Conservation (phyloP, 1,284 basidiomycete genomes). For the Naganishia liquefaciens region DNA sequence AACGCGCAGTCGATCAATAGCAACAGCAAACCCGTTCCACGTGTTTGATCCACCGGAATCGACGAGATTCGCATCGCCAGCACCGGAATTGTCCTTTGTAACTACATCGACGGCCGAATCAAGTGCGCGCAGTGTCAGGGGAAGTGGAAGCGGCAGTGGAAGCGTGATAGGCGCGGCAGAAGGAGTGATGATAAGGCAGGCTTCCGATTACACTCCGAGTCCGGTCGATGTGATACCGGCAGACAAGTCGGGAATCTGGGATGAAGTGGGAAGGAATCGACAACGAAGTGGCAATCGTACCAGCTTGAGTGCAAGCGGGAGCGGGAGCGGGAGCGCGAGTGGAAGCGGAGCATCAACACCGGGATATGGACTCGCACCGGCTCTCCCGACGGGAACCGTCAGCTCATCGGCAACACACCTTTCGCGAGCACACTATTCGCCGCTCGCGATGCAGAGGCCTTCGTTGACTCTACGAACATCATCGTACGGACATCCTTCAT, state of each 20-base stretch:
- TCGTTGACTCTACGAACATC: slow-evolving; percentile 7
- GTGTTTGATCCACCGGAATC: not conserved
- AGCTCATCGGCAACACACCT: not conserved
- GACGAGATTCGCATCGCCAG: not conserved
- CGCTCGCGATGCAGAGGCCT: not conserved
- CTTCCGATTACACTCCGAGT: not conserved
- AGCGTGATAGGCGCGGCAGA: not conserved
- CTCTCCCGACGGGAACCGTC: too few species aligned
- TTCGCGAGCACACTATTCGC: not conserved
- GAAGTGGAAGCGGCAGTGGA: slow-evolving; percentile 1
- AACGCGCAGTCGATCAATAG: not conserved
- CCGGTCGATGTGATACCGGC: not conserved
- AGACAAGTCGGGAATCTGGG: slow-evolving; percentile 1
- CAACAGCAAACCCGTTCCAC: not conserved
- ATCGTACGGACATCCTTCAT: not conserved
- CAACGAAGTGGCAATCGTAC: not conserved
- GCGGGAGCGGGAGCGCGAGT: not conserved
- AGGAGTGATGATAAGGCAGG: not conserved
- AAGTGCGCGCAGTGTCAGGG: not conserved
- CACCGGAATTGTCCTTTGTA: slow-evolving; percentile 10
- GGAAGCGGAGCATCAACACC: slow-evolving; percentile 6
- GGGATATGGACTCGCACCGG: slow-evolving; percentile 4
- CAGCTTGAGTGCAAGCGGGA: not conserved
- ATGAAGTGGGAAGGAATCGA: slow-evolving; percentile 14
- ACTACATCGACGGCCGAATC: slow-evolving; percentile 19